phyloP scores from a whole-genome alignment of 2,329 filamentous ascomycete species.

The Aspergillus quadrilineatus region DNA sequence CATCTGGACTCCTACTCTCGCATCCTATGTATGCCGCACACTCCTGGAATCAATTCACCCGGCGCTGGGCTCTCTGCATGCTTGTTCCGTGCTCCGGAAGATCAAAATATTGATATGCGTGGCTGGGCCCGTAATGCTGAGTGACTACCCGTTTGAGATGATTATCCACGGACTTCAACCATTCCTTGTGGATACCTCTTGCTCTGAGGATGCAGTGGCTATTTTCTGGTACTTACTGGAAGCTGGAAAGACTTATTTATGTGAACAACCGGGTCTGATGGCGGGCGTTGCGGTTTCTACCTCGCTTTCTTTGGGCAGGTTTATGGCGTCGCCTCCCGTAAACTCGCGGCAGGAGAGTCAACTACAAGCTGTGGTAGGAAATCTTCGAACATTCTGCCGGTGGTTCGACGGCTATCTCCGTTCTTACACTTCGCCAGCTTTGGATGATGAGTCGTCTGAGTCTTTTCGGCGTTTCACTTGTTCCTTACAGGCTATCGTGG shows the following conservation, averaged over 20 bases:
- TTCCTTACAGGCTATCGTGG: constrained; percentile 66
- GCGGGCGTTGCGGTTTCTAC: constrained; percentile 78
- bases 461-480: constrained; percentile 67
- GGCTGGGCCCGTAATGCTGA: constrained; percentile 68
- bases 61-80: constrained; percentile 80
- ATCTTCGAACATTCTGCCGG: constrained; percentile 69
- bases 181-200: constrained; percentile 79
- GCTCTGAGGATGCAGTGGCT: constrained; percentile 85
- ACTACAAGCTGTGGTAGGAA: constrained; percentile 72
- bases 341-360: constrained; percentile 84
- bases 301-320: constrained; percentile 72
- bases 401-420: constrained; percentile 75
- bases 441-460: constrained; percentile 51
- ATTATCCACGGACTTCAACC: constrained; percentile 75
- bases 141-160: constrained; percentile 87
- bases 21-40: constrained; percentile 71
- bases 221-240: constrained; percentile 80
- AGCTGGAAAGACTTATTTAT: constrained; percentile 65
- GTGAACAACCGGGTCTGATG: constrained; percentile 68
- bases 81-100: constrained; percentile 82
- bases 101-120: constrained; percentile 77
- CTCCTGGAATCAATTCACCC: constrained; percentile 79
- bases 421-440: constrained; percentile 56
- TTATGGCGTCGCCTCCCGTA: constrained; percentile 71
- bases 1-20: constrained; percentile 74